Evolutionary conservation across 2,329 filamentous ascomycete species (phyloP).

Genomic region (Fusarium dimerum): DNA sequence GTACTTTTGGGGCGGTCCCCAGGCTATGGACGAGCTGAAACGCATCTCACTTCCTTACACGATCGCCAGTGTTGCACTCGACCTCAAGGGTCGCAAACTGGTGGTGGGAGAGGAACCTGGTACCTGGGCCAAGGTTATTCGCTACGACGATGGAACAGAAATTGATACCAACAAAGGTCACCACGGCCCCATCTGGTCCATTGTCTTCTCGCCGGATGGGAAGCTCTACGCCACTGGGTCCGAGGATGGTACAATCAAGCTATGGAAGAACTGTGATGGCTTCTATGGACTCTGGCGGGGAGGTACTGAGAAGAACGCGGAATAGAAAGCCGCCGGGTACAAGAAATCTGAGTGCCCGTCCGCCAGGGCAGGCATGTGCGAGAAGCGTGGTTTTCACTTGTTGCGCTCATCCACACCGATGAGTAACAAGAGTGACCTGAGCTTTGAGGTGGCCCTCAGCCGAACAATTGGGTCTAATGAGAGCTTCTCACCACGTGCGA

Average conservation of each 20-base stretch:
- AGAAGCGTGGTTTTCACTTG: no score
- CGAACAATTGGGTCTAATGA: no score
- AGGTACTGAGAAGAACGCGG: constrained; percentile 39
- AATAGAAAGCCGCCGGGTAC: constrained; percentile 37
- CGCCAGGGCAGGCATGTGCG: no score
- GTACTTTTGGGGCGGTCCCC: constrained; percentile 83
- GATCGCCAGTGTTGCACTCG: constrained; percentile 86
- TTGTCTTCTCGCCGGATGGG: constrained; percentile 91
- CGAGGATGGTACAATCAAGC: constrained; percentile 96
- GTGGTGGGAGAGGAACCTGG: constrained; percentile 90
- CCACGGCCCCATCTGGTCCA: constrained; percentile 95
- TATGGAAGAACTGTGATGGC: constrained; percentile 74
- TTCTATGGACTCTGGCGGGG: constrained; percentile 66
- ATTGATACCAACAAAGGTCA: constrained; percentile 95
- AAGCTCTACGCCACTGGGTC: constrained; percentile 96
- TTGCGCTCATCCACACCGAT: no score
- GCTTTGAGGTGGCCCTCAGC: no score
- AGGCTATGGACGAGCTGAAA: constrained; percentile 74
- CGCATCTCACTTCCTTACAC: constrained; percentile 78
- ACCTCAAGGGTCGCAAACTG: constrained; percentile 77
- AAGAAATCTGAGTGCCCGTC: neutral
- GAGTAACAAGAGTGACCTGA: no score
- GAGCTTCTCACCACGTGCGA: no score
- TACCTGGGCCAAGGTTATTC: constrained; percentile 95
- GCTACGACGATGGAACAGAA: constrained; percentile 81